Evolutionary conservation across 805 yeast genomes (phyloP), one percentile per base, ranked within the genome.

Genomic region (Cyberlindnera americana): DNA sequence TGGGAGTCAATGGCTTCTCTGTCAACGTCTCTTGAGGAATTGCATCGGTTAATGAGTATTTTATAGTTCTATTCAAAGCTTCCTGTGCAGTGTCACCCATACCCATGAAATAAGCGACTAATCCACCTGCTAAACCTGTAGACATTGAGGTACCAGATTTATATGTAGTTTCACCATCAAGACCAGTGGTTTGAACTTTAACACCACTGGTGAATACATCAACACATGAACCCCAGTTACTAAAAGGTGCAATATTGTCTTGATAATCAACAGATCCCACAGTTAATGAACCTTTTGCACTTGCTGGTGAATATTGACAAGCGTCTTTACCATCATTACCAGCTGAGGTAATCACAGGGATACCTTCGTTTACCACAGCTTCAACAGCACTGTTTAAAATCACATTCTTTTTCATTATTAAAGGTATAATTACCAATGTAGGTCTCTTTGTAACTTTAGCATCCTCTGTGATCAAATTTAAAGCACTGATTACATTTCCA

Each of bases 231-330:
- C 79, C 80, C 66, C 66, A 70, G 56, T 74, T 73, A 19, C 60
- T 56, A 32, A 60, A 59, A 1, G 46, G 14, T 3, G 64, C 91
- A 29, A 89, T 70, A 2, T 69, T 54, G 53, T 87, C 57, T n/a
- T 72, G 59, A 54, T 81, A 91, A 54, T 89, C 90, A 34, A 87
- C 76, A 3, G 96, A 91, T 1, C 96, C 97, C 4, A 90, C 95
- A 0, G 95, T 80, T 11, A 88, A 73, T 0, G 87, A 84, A 25
- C 70, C 70, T 6, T 63, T 67, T 3, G 75, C 69, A 28, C 74
- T 65, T 4, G 73, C 67, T 3, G 80, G 79, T 16, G 77, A 70
- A 33, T 53, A 63, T 5, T 54, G 46, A 48, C 79, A 75, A 2
- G 78, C 74, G 37, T 62, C 62, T 14, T 48, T 51, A 28, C 60